phyloP scores from a whole-genome alignment of 2,329 filamentous ascomycete genomes.

The Lasiodiplodia sp. region DNA sequence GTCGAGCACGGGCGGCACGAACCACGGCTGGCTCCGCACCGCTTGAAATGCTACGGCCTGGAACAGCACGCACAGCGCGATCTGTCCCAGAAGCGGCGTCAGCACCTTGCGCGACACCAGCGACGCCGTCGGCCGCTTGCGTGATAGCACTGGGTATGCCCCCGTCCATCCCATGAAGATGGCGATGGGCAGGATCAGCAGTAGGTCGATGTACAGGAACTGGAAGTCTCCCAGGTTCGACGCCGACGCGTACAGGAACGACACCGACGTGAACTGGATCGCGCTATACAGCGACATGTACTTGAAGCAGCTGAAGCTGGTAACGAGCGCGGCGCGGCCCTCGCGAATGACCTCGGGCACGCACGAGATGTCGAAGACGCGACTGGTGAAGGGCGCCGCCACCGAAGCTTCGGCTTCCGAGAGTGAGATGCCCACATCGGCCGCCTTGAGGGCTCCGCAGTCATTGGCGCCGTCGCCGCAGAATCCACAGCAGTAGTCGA shows the following conservation, averaged over 20 bases:
- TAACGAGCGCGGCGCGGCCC: constrained; percentile 93
- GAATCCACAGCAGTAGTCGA: constrained; percentile 95
- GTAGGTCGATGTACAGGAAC: constrained; percentile 94
- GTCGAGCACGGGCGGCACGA: constrained; percentile 78
- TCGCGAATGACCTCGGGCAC: constrained; percentile 93
- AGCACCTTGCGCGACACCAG: constrained; percentile 93
- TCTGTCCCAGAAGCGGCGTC: constrained; percentile 87
- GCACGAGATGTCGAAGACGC: constrained; percentile 95
- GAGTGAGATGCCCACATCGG: constrained; percentile 95
- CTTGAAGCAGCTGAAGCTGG: constrained; percentile 99
- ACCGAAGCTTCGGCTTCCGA: constrained; percentile 98
- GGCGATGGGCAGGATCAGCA: constrained; percentile 92
- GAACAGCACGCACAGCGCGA: constrained; percentile 77
- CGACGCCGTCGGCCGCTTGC: constrained; percentile 88
- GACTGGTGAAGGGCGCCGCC: constrained; percentile 95
- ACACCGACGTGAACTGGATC: constrained; percentile 98
- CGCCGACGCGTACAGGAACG: constrained; percentile 91
- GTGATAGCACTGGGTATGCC: constrained; percentile 76
- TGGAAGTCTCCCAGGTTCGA: constrained; percentile 98
- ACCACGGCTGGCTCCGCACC: constrained; percentile 83
- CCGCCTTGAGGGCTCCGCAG: constrained; percentile 94
- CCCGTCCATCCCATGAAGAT: constrained; percentile 99
- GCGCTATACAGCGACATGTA: constrained; percentile 99
- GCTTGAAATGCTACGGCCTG: constrained; percentile 77
- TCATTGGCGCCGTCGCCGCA: constrained; percentile 98